Evolutionary conservation across 768 basidiomycete species (phyloP), one percentile per base, ranked within the genome.

Genomic region (Tephrocybe sp.): DNA sequence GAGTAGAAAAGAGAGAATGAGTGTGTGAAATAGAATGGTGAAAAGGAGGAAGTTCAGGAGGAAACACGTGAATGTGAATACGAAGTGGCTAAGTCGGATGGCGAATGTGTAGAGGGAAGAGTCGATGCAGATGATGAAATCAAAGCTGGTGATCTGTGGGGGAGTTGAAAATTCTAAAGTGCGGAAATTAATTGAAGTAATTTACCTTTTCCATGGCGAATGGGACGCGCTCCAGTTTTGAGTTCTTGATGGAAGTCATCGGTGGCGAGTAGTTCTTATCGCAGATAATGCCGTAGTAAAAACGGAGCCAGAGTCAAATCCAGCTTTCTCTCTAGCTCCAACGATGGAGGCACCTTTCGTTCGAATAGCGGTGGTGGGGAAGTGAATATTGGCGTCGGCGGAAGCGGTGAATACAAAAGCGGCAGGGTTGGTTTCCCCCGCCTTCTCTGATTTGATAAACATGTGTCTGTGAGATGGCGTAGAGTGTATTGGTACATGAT

Each of bases 21-120:
- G 26, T 4, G 4, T 7, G 26, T 26, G 26, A 26, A 26, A 26
- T 26, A 7, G 26, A 7, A 26, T 26, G 26, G 7, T 26, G 54
- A 69, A 70, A 34, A 75, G 72, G 52, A 84, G 64, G 20, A 78
- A 51, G 62, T 83, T 82, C 43, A 66, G 53, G 17, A 81, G 50
- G 43, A 85, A 77, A 39, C 83, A 77, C 60, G 77, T 74, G 48
- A 78, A 64, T 3, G 89, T 92, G 34, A 92, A 69, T 11, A 73
- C 56, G 61, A 84, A 89, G 5, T 95, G 89, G 51, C 98, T 92
- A 9, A 97, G 97, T 9, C 97, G 83, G 59, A 99, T 91, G 14
- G 97, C 98, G 72, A 99, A 98, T 1, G 92, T 95, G 69, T 98
- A 97, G 1, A 99, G 80, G 70, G 98, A 98, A 1, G 94, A 93